Evolutionary conservation across 163 green algal species (phyloP), one percentile per base, ranked within the genome.

Genomic region (Scenedesmus sp.): DNA sequence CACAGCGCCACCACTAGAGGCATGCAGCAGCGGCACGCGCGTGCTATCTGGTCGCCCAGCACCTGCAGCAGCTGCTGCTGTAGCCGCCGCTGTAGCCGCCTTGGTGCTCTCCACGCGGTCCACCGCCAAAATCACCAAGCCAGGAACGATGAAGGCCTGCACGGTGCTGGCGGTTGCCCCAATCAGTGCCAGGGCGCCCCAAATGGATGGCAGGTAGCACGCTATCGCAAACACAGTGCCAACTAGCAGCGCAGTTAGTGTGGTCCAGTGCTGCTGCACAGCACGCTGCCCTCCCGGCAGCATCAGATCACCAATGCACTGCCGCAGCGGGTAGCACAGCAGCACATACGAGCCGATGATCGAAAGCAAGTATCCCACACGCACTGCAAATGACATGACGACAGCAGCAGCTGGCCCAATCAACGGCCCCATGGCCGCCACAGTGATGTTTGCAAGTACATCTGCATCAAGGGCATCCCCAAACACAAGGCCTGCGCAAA

Each of bases 331-430:
- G 82, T 91, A 90, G 79, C 88, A 43, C 18, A 88, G 87, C 53
- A 94, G 83, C 3, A 92, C 87, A 83, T 91, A 94, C 9, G 56
- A 89, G 49, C 92, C 92, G 9, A 90, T 42, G 15, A 94, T 40
- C 9, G 44, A 87, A 20, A 93, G 6, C 44, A 94, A 78, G 83
- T 92, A 94, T 1, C 82, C 85, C 22, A 91, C 4, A 2, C 92
- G 86, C 72, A 94, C 92, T 20, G 49, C 43, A 43, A 78, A 37
- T 16, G 85, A 73, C n/a, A 90, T 65, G 1, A 59, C 30, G 33
- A 51, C 40, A n/a, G 91, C 88, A 15, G 88, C 78, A 46, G 33
- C 30, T 40, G 51, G 56, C 33, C 89, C 89, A 16, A 92, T 78
- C 15, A 92, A 56, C 2, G 89, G 89, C 37, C 49, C 51, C 83